Percentiles rank a stretch among this genome's conserved stretches.
phyloP scores from a whole-genome alignment of 208 protist species.

The Crithidia expoeki region DNA sequence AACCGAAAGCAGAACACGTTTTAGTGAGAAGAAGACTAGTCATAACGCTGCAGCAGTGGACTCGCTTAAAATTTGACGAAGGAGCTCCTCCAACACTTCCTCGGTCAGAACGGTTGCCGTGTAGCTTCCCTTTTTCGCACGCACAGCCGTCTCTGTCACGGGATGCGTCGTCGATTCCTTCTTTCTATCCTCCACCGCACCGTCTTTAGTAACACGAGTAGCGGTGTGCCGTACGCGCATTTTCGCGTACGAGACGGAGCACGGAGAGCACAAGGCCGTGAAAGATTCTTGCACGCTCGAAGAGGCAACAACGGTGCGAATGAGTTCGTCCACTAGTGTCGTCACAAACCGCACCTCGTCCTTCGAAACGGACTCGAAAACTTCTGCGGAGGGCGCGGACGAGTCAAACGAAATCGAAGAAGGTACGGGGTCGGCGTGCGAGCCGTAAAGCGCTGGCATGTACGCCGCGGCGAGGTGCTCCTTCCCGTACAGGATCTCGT shows the following conservation, averaged over 20 bases:
- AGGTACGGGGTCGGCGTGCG: slow-evolving; percentile 23
- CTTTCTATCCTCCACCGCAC: neutral
- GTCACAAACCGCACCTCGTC: slow-evolving; percentile 40
- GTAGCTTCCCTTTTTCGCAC: neutral
- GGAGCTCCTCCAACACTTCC: slow-evolving; percentile 55
- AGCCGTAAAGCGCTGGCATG: slow-evolving; percentile 19
- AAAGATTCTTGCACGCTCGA: slow-evolving; percentile 61
- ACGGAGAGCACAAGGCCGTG: slow-evolving; percentile 41
- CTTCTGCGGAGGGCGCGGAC: neutral
- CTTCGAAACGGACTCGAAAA: neutral
- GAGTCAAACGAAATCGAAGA: neutral
- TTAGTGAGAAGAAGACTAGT: neutral
- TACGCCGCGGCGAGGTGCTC: slow-evolving; percentile 42
- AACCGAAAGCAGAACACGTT: no score
- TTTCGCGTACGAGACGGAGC: slow-evolving; percentile 35
- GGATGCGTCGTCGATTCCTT: no score
- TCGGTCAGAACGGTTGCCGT: slow-evolving; percentile 14
- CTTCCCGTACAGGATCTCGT: slow-evolving; percentile 59
- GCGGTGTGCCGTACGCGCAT: slow-evolving; percentile 25
- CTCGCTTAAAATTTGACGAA: slow-evolving; percentile 39
- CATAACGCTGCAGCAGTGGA: slow-evolving; percentile 14
- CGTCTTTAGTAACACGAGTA: no score
- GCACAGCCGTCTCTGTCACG: neutral
- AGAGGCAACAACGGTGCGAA: slow-evolving; percentile 64
- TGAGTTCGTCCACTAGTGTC: slow-evolving; percentile 65